Base-by-base conservation (phyloP, 2,329 filamentous ascomycete genomes). In the Diaporthe sp. region DNA sequence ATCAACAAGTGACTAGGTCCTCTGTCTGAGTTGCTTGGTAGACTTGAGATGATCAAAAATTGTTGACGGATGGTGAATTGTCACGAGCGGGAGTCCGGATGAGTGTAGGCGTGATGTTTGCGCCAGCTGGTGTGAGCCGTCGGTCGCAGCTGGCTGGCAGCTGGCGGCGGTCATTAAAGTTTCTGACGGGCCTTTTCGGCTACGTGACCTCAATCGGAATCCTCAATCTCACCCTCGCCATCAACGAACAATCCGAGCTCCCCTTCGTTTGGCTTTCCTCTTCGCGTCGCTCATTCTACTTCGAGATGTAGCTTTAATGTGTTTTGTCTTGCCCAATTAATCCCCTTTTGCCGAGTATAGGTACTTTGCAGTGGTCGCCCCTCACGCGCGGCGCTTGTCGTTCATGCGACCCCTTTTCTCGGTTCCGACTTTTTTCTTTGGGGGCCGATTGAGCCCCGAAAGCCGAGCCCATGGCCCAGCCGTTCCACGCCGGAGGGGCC, bases 401-500 rank as follows among this genome's bases (percentile, higher is more conserved):
- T 73, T 73, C 71, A 73, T 73, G 71, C 71, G 71, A 73, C 58
- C 71, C 71, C 71, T 62, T 57, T 73, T 73, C 44, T 65, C 71
- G 71, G 71, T 65, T 57, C 53, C 68, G 53, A 46, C 57, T 44
- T 58, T 62, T 58, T 44, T 22, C 62, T 39, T 37, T 53, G 46
- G 65, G 46, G 65, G 71, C 55, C 55, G 71, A 25, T 59, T 59
- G 44, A 58, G 37, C 28, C 53, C 55, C 69, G 73, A 75, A 49
- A 57, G 68, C 68, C 57, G 74, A 59, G 46, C 39, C 55, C 15
- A 77, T 77, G 75, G 75, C 62, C 57, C 75, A 77, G 70, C 75
- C 75, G 10, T 77, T 77, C 58, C 75, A 77, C 37, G 75, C 75
- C n/a, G 75, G 75, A 55, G 75, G 75, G 51, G 75, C 75, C 31